A percentile compares a stretch with the other conserved stretches of the same genome.
Conservation (phyloP, 495 filamentous ascomycete species). For the Cenococcum geophilum region DNA sequence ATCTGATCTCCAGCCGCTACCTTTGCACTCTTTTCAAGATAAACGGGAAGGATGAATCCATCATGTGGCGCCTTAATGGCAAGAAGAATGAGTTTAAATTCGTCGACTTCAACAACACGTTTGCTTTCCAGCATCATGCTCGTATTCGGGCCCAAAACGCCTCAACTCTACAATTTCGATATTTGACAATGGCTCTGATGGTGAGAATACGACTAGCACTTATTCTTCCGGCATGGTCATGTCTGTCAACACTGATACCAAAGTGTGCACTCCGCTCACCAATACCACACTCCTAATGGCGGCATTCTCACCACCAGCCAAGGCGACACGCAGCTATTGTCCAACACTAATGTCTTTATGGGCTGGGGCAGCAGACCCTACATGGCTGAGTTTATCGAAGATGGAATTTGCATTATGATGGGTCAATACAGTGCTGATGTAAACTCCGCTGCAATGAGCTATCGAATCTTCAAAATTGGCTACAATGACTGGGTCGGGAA, state of each 20-base stretch:
- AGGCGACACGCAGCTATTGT: slow-evolving; percentile 6
- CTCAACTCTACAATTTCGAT: slow-evolving; percentile 4
- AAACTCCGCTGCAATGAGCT: slow-evolving; percentile 4
- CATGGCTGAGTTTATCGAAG: slow-evolving; percentile 2
- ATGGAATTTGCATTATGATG: slow-evolving; percentile 12
- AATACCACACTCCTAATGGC: not conserved
- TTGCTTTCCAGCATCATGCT: slow-evolving; percentile 18
- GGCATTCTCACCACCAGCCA: slow-evolving; percentile 13
- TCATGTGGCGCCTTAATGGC: slow-evolving; percentile 25
- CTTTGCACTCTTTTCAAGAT: slow-evolving; percentile 10
- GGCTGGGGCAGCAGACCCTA: slow-evolving; percentile 9
- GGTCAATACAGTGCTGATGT: not conserved
- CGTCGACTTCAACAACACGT: slow-evolving; percentile 1
- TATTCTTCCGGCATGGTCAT: slow-evolving; percentile 12
- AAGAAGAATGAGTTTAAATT: not conserved
- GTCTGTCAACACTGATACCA: not conserved
- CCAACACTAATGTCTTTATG: slow-evolving; percentile 10
- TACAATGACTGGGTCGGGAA: not conserved
- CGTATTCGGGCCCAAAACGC: slow-evolving; percentile 7
- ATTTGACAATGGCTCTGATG: slow-evolving; percentile 18
- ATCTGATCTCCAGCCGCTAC: slow-evolving; percentile 26
- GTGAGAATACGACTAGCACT: not conserved
- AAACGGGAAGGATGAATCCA: slow-evolving; percentile 9
- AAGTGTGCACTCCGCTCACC: slow-evolving; percentile 7
- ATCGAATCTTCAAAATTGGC: slow-evolving; percentile 1